Evolutionary conservation across 2,329 filamentous ascomycete species (phyloP), one percentile per base, ranked within the genome.

Genomic region (Hymenoscyphus infarciens): DNA sequence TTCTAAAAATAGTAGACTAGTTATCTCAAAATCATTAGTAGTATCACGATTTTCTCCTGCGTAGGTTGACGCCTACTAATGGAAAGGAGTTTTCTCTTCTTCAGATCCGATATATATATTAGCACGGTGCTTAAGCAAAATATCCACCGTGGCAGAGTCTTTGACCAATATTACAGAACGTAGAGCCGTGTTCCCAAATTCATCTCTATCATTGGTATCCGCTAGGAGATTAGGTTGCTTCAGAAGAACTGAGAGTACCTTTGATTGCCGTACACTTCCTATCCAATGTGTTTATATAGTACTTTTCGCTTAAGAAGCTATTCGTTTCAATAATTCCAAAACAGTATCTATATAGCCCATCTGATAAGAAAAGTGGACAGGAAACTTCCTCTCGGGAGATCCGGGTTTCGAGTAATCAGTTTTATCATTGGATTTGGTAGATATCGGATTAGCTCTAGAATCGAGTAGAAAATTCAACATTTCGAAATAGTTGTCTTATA

Each of bases 361-460:
- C 13, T 35, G 33, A 35, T 10, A 35, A 13, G 33, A 11, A 35
- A 35, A 3, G 33, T 11, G 4, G 10, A 35, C 13, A 4, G 8
- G 33, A 35, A 15, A 13, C 13, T 11, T 35, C 33, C 33, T 4
- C 10, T 15, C 10, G 10, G 33, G 33, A 35, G 33, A 15, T 31
- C 5, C 7, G 29, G 29, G 5, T 31, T 8, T 31, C 7, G 29
- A 5, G 29, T 31, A 31, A 31, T 6, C 29, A 31, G 29, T 31
- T 31, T 31, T 31, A 6, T 31, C 29, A 31, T 31, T 31, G 33
- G 33, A 35, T 15, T 35, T 35, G 8, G 10, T 35, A 33, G 5
- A 39, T 5, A 75, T 57, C 0, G 76, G 73, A 56, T 74, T 62
- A 3, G 74, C 74, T 2, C 77, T 77, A 11, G 74, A 73, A 15